These are phyloP conservation scores for Camillea tinctor DNA, from an alignment of 2,329 filamentous ascomycete species.

Conservation along the genomic window DNA sequence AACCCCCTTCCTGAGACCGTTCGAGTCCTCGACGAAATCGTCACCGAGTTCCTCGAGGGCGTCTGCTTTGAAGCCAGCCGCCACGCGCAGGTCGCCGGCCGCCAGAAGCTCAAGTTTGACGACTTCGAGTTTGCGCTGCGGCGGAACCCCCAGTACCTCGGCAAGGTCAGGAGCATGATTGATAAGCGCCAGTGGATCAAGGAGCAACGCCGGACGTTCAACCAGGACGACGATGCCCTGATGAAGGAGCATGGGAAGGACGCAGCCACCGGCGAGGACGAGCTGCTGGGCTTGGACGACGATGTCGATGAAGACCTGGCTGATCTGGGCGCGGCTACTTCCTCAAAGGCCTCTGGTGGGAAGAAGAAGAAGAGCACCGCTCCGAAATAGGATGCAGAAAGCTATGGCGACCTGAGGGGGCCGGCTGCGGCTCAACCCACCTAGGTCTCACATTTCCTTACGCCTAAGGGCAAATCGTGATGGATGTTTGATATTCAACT, in stretches of 20 bases:
- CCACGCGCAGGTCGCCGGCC: slow-evolving; percentile 79
- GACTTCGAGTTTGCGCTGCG: slow-evolving; percentile 95
- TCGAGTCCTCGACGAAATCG: slow-evolving; percentile 86
- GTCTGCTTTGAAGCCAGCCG: slow-evolving; percentile 87
- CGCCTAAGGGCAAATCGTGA: slow-evolving; percentile 1
- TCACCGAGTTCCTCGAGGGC: slow-evolving; percentile 95
- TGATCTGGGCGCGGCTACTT: slow-evolving; percentile 16
- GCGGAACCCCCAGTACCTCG: slow-evolving; percentile 79
- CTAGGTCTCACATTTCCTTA: not conserved
- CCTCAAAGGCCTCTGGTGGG: slow-evolving; percentile 22
- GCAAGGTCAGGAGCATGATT: slow-evolving; percentile 84
- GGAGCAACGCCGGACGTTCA: slow-evolving; percentile 73
- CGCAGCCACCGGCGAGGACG: slow-evolving; percentile 30
- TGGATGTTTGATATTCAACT: slow-evolving; percentile 16
- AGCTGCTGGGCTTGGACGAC: slow-evolving; percentile 36
- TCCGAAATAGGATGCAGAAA: slow-evolving; percentile 11
- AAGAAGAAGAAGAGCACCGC: slow-evolving; percentile 27
- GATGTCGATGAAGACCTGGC: slow-evolving; percentile 32
- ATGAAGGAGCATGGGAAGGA: slow-evolving; percentile 22
- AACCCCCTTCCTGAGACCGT: slow-evolving; percentile 81
- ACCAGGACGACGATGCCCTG: slow-evolving; percentile 62
- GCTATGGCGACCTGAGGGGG: not conserved
- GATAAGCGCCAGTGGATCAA: slow-evolving; percentile 87
- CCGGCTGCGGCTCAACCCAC: not conserved
- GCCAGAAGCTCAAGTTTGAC: slow-evolving; percentile 96